A percentile compares a stretch with the other conserved stretches of the same genome.
These are phyloP conservation scores for Neofusicoccum ribis DNA, from an alignment of 2,329 filamentous ascomycete species.

Conservation along the genomic window DNA sequence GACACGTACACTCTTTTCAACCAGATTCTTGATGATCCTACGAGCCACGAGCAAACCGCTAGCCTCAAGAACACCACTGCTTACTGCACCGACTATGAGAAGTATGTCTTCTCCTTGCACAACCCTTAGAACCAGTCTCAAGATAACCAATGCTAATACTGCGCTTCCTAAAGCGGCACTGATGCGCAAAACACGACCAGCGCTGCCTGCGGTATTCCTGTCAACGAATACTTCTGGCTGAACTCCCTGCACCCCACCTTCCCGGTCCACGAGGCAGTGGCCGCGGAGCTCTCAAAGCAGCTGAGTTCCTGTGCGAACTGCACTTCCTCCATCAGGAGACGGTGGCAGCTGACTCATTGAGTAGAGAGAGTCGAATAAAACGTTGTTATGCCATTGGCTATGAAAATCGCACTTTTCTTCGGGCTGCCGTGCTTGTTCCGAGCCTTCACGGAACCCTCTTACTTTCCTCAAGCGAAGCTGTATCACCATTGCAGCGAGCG, in stretches of 20 bases:
- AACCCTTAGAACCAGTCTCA: not conserved
- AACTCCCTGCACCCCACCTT: constrained; percentile 66
- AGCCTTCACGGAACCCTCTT: no score
- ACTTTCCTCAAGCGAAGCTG: no score
- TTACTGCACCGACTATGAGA: constrained; percentile 57
- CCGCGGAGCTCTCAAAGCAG: constrained; percentile 46
- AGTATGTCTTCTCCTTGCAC: constrained; percentile 31
- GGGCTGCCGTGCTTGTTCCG: no score
- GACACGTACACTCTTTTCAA: constrained; percentile 56
- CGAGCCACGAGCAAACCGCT: constrained; percentile 51
- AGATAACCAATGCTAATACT: not conserved
- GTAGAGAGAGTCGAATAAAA: not conserved
- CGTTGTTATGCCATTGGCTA: not conserved
- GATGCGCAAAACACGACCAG: constrained; percentile 40
- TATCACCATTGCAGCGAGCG: no score
- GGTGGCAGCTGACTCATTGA: constrained; percentile 12
- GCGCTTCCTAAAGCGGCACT: constrained; percentile 34
- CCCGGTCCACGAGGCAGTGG: constrained; percentile 61
- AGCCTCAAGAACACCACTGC: constrained; percentile 56
- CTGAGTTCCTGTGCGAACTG: constrained; percentile 12
- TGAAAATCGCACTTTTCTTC: no score
- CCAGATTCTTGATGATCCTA: constrained; percentile 54
- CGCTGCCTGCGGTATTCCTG: constrained; percentile 52
- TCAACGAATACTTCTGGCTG: constrained; percentile 66
- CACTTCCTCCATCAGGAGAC: constrained; percentile 6